Evolutionary conservation across 805 yeast species (phyloP).

Genomic region (Candida quercuum): DNA sequence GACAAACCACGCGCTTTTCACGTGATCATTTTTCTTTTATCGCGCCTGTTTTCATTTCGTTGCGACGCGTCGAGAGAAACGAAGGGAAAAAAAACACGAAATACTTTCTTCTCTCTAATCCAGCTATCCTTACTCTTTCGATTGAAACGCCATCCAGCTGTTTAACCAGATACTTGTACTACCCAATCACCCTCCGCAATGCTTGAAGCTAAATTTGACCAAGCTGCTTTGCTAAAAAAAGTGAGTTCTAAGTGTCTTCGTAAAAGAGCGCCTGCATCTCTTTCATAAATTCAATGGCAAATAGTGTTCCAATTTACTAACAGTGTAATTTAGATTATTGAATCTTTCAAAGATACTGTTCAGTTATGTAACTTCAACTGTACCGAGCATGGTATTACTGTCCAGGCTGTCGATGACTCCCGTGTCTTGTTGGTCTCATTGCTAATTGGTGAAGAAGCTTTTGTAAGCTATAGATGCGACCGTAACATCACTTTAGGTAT

Average conservation of each 20-base stretch:
- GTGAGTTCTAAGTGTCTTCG: too few species aligned
- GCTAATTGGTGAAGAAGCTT: constrained; percentile 82
- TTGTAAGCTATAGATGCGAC: constrained; percentile 92
- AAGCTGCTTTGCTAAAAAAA: constrained; percentile 86
- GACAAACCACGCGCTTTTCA: too few species aligned
- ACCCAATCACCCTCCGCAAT: constrained; percentile 37
- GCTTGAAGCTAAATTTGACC: constrained; percentile 97
- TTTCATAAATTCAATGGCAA: too few species aligned
- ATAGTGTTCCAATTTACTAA: too few species aligned
- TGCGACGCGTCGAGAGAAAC: too few species aligned
- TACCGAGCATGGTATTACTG: constrained; percentile 89
- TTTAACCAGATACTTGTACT: too few species aligned
- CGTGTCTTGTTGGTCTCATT: constrained; percentile 89
- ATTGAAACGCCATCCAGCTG: too few species aligned
- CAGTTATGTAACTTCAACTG: constrained; percentile 95
- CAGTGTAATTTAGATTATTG: constrained; percentile 55
- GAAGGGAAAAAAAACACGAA: too few species aligned
- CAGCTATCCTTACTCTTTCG: too few species aligned
- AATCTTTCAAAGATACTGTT: constrained; percentile 91
- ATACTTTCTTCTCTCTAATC: background rate
- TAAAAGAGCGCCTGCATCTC: too few species aligned
- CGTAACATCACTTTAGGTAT: constrained; percentile 87
- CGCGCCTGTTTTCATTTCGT: too few species aligned
- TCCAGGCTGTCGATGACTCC: constrained; percentile 97
- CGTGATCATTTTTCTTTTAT: too few species aligned